These are phyloP conservation scores for Chlamydomonas sp. DNA, from an alignment of 139 green algal species.

Conservation along the genomic window DNA sequence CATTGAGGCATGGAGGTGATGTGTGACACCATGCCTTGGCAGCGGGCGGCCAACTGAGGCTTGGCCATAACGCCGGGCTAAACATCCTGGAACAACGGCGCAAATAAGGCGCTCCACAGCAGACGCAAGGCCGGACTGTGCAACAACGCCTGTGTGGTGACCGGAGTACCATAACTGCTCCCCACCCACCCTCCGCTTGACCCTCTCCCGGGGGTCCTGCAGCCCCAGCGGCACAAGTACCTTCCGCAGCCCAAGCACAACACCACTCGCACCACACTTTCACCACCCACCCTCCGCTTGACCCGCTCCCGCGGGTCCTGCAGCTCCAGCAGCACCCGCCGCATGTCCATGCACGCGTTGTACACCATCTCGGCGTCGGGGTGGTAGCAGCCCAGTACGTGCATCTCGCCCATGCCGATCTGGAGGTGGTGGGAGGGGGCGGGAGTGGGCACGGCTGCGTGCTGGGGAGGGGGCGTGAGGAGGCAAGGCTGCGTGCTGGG, in stretches of 20 bases:
- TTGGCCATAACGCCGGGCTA: conserved; percentile 53
- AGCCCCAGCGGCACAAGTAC: neutral
- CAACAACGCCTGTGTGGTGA: too few relatives aligned
- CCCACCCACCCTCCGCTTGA: too few relatives aligned
- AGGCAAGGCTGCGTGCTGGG: neutral
- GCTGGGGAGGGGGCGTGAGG: neutral
- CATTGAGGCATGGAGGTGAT: neutral
- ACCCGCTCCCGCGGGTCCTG: neutral
- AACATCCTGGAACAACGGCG: conserved; percentile 27
- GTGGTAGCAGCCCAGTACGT: conserved; percentile 75
- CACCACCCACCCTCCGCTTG: conserved; percentile 37
- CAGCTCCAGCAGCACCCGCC: conserved; percentile 9
- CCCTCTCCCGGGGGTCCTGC: neutral
- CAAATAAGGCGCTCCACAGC: too few relatives aligned
- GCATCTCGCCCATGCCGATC: conserved; percentile 67
- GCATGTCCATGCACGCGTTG: conserved; percentile 47
- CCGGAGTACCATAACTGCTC: too few relatives aligned
- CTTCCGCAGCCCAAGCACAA: conserved; percentile 19
- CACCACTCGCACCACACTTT: conserved; percentile 34
- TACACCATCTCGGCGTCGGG: conserved; percentile 70
- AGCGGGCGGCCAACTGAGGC: conserved; percentile 37
- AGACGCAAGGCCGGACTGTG: too few relatives aligned
- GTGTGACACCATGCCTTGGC: neutral
- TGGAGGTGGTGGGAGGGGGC: conserved; percentile 27
- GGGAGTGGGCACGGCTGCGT: neutral